Base-by-base conservation (phyloP, 179 eudicot species). In the Beta corolliflora region DNA sequence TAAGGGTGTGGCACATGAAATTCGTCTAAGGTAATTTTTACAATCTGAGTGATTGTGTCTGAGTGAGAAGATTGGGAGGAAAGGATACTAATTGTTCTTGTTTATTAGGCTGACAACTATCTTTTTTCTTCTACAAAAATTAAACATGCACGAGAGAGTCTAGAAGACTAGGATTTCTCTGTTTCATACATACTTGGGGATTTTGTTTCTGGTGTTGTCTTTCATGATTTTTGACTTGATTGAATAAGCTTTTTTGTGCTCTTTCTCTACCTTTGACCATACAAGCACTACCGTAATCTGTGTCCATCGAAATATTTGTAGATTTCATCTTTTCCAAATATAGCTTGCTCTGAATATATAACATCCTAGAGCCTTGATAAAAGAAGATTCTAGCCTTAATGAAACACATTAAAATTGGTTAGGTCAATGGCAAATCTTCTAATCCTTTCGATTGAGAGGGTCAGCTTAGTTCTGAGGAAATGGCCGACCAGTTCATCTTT, bases 1-100 rank as follows among this genome's bases (percentile, higher is more conserved):
- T 53, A 81, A 76, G 21, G 81, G 78, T 12, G 73, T 52, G 14
- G 81, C 61, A 31, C 77, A 70, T 63, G 83, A 63, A 71, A 80
- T 56, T 73, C 14, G 3, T 12, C n/a, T 70, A 9, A 58, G 86
- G 86, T 84, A 80, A 79, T 56, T 29, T 65, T 45, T 54, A 18
- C 54, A 36, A 31, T n/a, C n/a, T n/a, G n/a, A n/a, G n/a, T n/a
- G n/a, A n/a, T n/a, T n/a, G n/a, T n/a, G n/a, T 53, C 14, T 25
- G 12, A 23, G 21, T 29, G 77, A 15, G 25, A 4, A 13, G 44
- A 68, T 5, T 68, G 21, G 9, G 13, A 69, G 59, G 16, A 12
- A 55, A n/a, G n/a, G 59, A 55, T 55, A 55, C 16, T 11, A 52
- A 52, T 11, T 52, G 13, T 55, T 55, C 59, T 11, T 55, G 4